Evolutionary conservation across 1,284 basidiomycete genomes (phyloP).

Genomic region (Microbotryum silenes-acaulis): DNA sequence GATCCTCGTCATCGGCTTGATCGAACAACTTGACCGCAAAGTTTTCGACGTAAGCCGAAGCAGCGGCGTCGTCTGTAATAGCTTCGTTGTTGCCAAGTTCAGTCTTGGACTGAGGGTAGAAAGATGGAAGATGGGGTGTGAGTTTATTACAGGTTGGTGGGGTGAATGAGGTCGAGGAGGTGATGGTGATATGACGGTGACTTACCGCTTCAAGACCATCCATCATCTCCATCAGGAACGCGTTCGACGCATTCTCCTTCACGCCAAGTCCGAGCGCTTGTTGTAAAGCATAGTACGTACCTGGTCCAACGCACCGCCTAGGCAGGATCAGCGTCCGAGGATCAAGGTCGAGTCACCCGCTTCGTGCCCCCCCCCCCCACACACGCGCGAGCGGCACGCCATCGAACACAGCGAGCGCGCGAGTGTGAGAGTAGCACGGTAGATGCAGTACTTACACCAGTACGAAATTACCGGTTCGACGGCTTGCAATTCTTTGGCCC

Average conservation of each 20-base stretch:
- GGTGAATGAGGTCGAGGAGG: neutral
- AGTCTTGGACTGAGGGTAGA: conserved; percentile 54
- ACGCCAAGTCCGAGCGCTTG: conserved; percentile 65
- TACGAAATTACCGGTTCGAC: conserved; percentile 83
- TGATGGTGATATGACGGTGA: too few relatives aligned
- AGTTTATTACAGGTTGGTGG: too few relatives aligned
- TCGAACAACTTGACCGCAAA: conserved; percentile 84
- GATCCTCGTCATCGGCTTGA: conserved; percentile 83
- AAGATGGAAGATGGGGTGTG: neutral
- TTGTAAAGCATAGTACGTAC: conserved; percentile 83
- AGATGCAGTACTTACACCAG: conserved; percentile 67
- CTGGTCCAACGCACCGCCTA: conserved; percentile 43
- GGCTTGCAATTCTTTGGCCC: conserved; percentile 71
- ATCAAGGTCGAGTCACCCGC: neutral
- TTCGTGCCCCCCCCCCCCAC: neutral
- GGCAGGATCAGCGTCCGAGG: neutral
- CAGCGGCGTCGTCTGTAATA: conserved; percentile 70
- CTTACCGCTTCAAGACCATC: conserved; percentile 62
- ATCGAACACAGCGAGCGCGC: neutral
- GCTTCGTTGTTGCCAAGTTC: conserved; percentile 69
- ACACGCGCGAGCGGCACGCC: too few relatives aligned
- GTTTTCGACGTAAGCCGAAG: conserved; percentile 83
- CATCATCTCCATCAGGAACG: conserved; percentile 66
- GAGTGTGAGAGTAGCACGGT: neutral
- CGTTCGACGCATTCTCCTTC: conserved; percentile 55